phyloP scores from a whole-genome alignment of 805 yeast genomes.

The Yarrowia sp. region DNA sequence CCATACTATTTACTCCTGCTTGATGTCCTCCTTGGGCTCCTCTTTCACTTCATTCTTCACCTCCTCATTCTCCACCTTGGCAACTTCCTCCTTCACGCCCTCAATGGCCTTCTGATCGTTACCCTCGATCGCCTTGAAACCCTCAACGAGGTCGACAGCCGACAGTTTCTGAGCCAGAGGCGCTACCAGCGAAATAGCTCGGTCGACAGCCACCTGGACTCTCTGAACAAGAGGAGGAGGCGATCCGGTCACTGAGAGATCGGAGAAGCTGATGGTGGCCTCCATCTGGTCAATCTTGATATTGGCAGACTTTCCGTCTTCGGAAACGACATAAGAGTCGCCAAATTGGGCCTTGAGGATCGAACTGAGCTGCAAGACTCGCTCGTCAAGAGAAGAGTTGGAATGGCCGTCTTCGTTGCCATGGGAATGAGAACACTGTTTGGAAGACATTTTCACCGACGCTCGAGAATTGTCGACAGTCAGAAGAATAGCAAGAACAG shows the following conservation, averaged over 20 bases:
- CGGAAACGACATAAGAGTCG: slow-evolving; percentile 58
- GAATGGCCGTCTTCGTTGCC: slow-evolving; percentile 39
- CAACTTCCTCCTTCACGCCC: background rate
- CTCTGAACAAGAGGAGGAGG: slow-evolving; percentile 81
- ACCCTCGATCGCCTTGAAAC: background rate
- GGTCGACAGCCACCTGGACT: slow-evolving; percentile 76
- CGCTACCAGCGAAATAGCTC: slow-evolving; percentile 82
- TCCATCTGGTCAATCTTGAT: slow-evolving; percentile 76
- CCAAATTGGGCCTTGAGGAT: slow-evolving; percentile 89
- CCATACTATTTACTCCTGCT: slow-evolving; percentile 9
- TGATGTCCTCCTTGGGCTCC: slow-evolving; percentile 14
- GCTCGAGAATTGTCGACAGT: slow-evolving; percentile 96
- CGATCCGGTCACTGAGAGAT: slow-evolving; percentile 72
- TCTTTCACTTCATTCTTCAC: background rate
- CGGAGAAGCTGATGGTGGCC: slow-evolving; percentile 71
- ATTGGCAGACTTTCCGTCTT: slow-evolving; percentile 56
- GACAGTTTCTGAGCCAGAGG: slow-evolving; percentile 57
- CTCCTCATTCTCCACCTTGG: background rate
- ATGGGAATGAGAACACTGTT: slow-evolving; percentile 52
- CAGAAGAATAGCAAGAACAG: slow-evolving; percentile 85
- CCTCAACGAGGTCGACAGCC: slow-evolving; percentile 16
- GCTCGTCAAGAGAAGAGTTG: slow-evolving; percentile 50
- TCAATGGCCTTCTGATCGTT: background rate
- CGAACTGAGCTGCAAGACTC: slow-evolving; percentile 52
- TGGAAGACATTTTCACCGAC: slow-evolving; percentile 84